phyloP scores from a whole-genome alignment of 208 protist genomes.

The Leptomonas seymouri region DNA sequence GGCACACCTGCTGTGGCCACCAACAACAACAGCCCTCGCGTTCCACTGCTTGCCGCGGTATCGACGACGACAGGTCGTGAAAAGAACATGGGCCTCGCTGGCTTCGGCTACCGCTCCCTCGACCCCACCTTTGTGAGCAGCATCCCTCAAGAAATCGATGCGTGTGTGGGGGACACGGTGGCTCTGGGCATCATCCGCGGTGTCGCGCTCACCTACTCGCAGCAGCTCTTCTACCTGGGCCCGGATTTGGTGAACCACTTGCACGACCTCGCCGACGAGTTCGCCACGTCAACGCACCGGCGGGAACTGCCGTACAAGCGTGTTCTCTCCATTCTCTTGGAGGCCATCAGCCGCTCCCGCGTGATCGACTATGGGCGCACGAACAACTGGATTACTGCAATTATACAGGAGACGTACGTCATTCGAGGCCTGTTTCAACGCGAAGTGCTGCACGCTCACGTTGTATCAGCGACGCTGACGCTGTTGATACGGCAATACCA shows the following conservation, averaged over 20 bases:
- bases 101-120: conserved; percentile 64
- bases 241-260: conserved; percentile 61
- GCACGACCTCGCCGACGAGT: conserved; percentile 75
- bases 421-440: conserved; percentile 75
- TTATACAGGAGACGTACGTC: conserved; percentile 80
- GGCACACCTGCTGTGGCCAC: neutral
- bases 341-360: conserved; percentile 72
- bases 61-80: conserved; percentile 14
- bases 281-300: conserved; percentile 56
- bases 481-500: conserved; percentile 81
- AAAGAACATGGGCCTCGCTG: conserved; percentile 39
- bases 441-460: conserved; percentile 73
- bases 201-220: conserved; percentile 59
- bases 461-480: conserved; percentile 70
- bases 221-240: conserved; percentile 48
- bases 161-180: conserved; percentile 59
- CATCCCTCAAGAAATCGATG: conserved; percentile 62
- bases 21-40: neutral
- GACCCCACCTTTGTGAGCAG: conserved; percentile 60
- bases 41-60: neutral
- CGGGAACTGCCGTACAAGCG: conserved; percentile 71
- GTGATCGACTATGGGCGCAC: conserved; percentile 67
- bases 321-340: conserved; percentile 68
- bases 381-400: conserved; percentile 74
- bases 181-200: conserved; percentile 71